These are phyloP conservation scores for Verticillium longisporum DNA, from an alignment of 2,329 filamentous ascomycete genomes.

Conservation along the genomic window DNA sequence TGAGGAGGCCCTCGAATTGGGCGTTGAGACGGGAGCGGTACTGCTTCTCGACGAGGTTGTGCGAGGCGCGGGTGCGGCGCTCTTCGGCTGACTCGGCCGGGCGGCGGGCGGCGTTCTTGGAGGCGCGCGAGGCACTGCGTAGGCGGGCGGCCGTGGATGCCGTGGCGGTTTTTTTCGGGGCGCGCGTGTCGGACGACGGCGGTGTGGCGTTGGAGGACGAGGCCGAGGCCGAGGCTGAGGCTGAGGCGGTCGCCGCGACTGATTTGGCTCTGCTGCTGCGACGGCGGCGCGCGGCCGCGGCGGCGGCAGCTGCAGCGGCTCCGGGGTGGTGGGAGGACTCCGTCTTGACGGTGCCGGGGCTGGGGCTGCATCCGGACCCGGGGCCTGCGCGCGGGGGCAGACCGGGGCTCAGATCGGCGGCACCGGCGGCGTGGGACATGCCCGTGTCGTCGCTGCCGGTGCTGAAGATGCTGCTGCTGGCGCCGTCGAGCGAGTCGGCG, in stretches of 20 bases:
- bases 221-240: background rate
- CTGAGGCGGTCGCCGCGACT: background rate
- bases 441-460: background rate
- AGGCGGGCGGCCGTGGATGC: constrained; percentile 10
- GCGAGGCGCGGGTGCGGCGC: constrained; percentile 21
- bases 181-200: too few relatives aligned
- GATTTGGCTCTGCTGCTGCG: background rate
- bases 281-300: background rate
- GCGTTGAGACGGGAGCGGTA: constrained; percentile 24
- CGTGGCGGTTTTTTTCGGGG: background rate
- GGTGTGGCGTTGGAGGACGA: background rate
- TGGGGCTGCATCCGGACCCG: background rate
- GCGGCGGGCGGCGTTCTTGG: constrained; percentile 19
- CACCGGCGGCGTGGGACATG: too few relatives aligned
- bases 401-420: background rate
- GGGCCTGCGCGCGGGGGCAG: background rate
- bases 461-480: background rate
- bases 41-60: constrained; percentile 26
- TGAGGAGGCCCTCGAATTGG: constrained; percentile 22
- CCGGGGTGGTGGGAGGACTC: background rate
- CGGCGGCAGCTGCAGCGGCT: background rate
- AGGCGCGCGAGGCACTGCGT: constrained; percentile 21
- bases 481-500: constrained; percentile 1
- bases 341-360: background rate
- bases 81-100: constrained; percentile 18